These are phyloP conservation scores for Piper betle DNA, from an alignment of 164 flowering plant species.

Conservation along the genomic window DNA sequence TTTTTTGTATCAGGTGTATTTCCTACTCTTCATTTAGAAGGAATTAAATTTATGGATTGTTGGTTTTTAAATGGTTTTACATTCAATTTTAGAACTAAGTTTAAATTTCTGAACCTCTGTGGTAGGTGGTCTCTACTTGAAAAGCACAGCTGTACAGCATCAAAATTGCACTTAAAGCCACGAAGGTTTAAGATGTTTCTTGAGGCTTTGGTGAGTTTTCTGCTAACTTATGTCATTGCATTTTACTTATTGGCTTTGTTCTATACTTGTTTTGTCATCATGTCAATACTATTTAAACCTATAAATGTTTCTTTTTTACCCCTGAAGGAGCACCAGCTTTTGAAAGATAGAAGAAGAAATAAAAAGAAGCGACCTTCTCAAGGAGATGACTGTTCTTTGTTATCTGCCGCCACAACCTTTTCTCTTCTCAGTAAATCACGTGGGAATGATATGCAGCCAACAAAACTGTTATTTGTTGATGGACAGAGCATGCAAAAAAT, in stretches of 20 bases:
- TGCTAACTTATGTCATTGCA: neutral
- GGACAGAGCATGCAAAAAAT: slow-evolving; percentile 53
- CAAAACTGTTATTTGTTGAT: slow-evolving; percentile 49
- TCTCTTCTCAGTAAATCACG: slow-evolving; percentile 36
- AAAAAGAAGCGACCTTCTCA: slow-evolving; percentile 39
- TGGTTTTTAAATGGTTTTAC: neutral
- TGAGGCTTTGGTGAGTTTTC: slow-evolving; percentile 78
- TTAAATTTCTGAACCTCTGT: neutral
- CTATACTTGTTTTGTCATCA: neutral
- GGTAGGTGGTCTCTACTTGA: slow-evolving; percentile 97
- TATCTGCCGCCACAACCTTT: slow-evolving; percentile 20
- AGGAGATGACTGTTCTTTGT: slow-evolving; percentile 36
- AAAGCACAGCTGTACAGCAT: slow-evolving; percentile 87
- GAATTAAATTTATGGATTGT: neutral
- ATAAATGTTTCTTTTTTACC: slow-evolving; percentile 4
- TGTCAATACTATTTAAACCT: neutral
- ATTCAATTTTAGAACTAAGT: neutral
- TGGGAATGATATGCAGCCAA: slow-evolving; percentile 38
- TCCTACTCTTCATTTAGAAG: neutral
- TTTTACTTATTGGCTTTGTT: slow-evolving; percentile 1
- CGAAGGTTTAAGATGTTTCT: slow-evolving; percentile 80
- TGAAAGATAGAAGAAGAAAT: slow-evolving; percentile 80
- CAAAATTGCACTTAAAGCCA: slow-evolving; percentile 94
- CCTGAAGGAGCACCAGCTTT: slow-evolving; percentile 87
- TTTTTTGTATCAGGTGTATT: neutral